Evolutionary conservation across 2,329 filamentous ascomycete species (phyloP), one percentile per base, ranked within the genome.

Genomic region (Arthrobotrys megalospora): DNA sequence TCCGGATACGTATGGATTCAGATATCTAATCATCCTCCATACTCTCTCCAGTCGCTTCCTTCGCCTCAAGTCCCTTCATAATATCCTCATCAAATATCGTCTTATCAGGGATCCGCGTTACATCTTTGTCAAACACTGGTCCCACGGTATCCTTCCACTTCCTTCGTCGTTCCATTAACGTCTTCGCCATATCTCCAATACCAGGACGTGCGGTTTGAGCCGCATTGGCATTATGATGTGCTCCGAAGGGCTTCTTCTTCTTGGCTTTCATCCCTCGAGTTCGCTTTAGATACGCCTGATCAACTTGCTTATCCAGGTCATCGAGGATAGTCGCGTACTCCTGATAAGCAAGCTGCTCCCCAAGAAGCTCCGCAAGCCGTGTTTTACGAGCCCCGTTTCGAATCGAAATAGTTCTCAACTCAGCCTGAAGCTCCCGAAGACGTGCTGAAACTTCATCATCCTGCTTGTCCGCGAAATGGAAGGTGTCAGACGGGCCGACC

Each of bases 251-350:
- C 91, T 94, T 91, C 86, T 97, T 97, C 85, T 96, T 96, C 84
- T 90, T 93, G 86, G 98, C 96, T 84, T 94, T 93, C 85, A 98
- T 91, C 0, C 93, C 97, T 55, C 96, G 91, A 32, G 95, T 98
- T 24, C 96, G 92, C 86, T 99, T 99, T 52, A 97, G 90, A 83
- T 98, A 99, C 2, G 96, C 95, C 64, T 93, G 91, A 83, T 98
- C 94, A 48, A 98, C 94, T 77, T 82, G 65, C 48, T 91, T 90
- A 86, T 99, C 96, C 21, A 99, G 90, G 84, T 99, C 96, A 83
- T 99, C 96, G 63, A 96, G 91, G 81, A 99, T 99, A 70, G 94
- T 97, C 84, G 91, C 92, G 86, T 97, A 99, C 84, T 99, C 96
- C 83, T 99, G 96, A 85, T 96, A 91, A 0, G 96, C 96, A 90